phyloP scores from a whole-genome alignment of 257 asterid genomes.

The Lavandula angustifolia region DNA sequence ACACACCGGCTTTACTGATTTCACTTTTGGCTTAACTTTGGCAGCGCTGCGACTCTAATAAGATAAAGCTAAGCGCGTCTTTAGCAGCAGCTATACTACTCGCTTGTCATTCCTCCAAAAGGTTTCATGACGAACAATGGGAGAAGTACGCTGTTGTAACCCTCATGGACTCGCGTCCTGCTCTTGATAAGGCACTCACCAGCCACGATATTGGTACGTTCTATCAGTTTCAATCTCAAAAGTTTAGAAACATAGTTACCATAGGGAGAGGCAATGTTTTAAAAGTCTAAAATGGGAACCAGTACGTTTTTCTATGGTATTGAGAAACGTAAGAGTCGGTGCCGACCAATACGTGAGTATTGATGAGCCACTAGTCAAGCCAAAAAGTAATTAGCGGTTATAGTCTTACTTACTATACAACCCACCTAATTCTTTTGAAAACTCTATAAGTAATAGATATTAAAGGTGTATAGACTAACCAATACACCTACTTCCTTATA shows the following conservation, averaged over 20 bases:
- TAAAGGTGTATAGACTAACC: too few species aligned
- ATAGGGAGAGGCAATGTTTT: too few species aligned
- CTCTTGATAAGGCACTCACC: slow-evolving; percentile 76
- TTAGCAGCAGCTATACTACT: slow-evolving; percentile 70
- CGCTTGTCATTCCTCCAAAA: slow-evolving; percentile 59
- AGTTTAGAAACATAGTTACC: neutral
- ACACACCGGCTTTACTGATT: slow-evolving; percentile 9
- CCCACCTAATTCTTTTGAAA: too few species aligned
- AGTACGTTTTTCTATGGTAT: too few species aligned
- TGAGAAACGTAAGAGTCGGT: too few species aligned
- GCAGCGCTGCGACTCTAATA: slow-evolving; percentile 64
- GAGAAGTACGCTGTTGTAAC: slow-evolving; percentile 75
- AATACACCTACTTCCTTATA: too few species aligned
- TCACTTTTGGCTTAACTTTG: slow-evolving; percentile 25
- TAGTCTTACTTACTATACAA: too few species aligned
- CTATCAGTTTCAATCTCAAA: slow-evolving; percentile 4
- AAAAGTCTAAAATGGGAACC: too few species aligned
- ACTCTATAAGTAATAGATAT: too few species aligned
- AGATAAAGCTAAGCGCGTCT: slow-evolving; percentile 52
- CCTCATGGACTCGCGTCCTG: slow-evolving; percentile 73
- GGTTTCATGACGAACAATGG: slow-evolving; percentile 51
- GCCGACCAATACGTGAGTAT: too few species aligned
- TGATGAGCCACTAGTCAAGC: too few species aligned
- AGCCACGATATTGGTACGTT: slow-evolving; percentile 57
- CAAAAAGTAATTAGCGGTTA: too few species aligned